Evolutionary conservation across 2,329 filamentous ascomycete species (phyloP).

Genomic region (Blastomyces gilchristii): DNA sequence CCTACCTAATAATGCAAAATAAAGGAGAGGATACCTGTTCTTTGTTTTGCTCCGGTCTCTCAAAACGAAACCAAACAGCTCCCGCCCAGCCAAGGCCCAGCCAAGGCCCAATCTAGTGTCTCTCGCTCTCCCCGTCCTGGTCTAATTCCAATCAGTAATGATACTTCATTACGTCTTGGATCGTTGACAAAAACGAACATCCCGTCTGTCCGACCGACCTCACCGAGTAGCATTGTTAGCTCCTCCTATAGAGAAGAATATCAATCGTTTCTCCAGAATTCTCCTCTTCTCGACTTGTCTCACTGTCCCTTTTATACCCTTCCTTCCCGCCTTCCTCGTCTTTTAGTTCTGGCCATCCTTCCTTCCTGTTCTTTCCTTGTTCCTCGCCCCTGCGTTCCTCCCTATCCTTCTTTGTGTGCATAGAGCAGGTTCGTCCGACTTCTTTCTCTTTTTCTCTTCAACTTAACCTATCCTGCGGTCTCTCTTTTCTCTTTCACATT

Average conservation of each 20-base stretch:
- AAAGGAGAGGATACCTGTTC: too few relatives aligned
- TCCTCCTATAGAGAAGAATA: not conserved
- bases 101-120: not conserved
- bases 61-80: not conserved
- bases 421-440: not conserved
- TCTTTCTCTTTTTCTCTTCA: not conserved
- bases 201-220: constrained; percentile 8
- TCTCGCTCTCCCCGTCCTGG: not conserved
- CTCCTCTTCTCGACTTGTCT: not conserved
- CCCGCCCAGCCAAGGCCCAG: not conserved
- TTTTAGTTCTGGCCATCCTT: not conserved
- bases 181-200: constrained; percentile 1
- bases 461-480: not conserved
- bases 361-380: not conserved
- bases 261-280: not conserved
- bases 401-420: not conserved
- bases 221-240: not conserved
- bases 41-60: not conserved
- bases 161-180: not conserved
- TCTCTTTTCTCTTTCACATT: not conserved
- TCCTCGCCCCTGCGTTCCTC: not conserved
- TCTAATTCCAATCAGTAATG: not conserved
- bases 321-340: not conserved
- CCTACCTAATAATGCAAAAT: not conserved
- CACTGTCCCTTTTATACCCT: not conserved